Evolutionary conservation across 352 stramenopile genomes (phyloP).

Genomic region (Phytophthora constricta): DNA sequence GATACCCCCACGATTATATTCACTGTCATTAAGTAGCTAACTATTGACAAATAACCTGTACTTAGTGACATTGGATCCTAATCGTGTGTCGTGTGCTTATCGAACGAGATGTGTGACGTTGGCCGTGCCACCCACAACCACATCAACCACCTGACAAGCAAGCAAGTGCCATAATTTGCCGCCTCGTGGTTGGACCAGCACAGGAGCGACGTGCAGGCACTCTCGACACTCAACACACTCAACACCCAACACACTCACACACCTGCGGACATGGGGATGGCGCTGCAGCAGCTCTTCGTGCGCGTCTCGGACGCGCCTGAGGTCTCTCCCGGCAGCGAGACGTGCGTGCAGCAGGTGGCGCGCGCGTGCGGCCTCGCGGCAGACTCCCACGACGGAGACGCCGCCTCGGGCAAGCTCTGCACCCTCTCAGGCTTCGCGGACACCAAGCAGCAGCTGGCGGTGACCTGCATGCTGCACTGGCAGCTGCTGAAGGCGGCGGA

Average conservation of each 20-base stretch:
- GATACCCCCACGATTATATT: too few species aligned
- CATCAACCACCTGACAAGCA: conserved; percentile 16
- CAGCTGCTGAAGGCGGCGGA: conserved; percentile 32
- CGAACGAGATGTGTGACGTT: not conserved
- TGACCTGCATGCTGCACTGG: conserved; percentile 65
- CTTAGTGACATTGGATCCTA: too few species aligned
- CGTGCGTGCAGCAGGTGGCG: conserved; percentile 36
- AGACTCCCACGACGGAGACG: conserved; percentile 9
- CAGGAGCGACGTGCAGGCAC: too few species aligned
- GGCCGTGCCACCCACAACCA: not conserved
- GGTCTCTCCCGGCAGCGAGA: conserved; percentile 22
- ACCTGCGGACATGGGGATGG: conserved; percentile 51
- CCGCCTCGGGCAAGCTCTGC: conserved; percentile 19
- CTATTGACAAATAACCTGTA: too few species aligned
- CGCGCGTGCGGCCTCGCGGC: conserved; percentile 30
- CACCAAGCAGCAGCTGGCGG: conserved; percentile 55
- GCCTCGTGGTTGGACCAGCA: not conserved
- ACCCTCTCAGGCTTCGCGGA: conserved; percentile 37
- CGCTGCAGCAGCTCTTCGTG: conserved; percentile 40
- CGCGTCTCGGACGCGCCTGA: conserved; percentile 26
- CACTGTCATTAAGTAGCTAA: too few species aligned
- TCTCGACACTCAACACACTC: not conserved
- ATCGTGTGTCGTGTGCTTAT: not conserved
- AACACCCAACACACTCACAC: not conserved
- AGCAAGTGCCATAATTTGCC: conserved; percentile 16